Evolutionary conservation across 1,284 basidiomycete genomes (phyloP).

Genomic region (Cryptococcus sp.): DNA sequence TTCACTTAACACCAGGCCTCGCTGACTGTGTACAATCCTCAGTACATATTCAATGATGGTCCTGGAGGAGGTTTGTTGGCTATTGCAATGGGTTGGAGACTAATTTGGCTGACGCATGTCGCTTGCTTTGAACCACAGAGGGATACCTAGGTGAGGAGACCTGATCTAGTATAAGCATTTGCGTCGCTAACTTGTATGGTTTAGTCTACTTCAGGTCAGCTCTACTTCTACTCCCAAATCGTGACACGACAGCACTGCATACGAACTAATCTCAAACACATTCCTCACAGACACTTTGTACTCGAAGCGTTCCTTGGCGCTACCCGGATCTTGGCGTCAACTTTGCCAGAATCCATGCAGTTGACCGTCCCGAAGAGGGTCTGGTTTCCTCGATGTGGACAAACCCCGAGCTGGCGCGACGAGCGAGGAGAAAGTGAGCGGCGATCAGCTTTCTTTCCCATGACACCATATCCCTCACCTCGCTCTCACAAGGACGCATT

Average conservation of each 20-base stretch:
- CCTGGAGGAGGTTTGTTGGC: constrained; percentile 33
- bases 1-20: neutral
- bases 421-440: constrained; percentile 35
- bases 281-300: constrained; percentile 34
- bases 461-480: neutral
- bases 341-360: constrained; percentile 8
- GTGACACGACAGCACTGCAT: neutral
- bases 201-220: constrained; percentile 33
- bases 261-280: neutral
- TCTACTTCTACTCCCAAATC: neutral
- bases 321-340: constrained; percentile 28
- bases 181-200: neutral
- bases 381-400: constrained; percentile 39
- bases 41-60: constrained; percentile 48
- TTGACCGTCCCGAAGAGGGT: constrained; percentile 29
- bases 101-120: neutral
- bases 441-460: neutral
- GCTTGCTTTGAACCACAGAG: constrained; percentile 1
- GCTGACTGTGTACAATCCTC: neutral
- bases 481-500: constrained; percentile 1
- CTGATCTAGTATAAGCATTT: neutral
- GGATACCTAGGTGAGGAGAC: constrained; percentile 27
- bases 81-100: neutral
- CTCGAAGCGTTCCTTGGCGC: constrained; percentile 40
- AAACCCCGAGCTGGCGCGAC: constrained; percentile 39